Base-by-base conservation (phyloP, 305 asterid species). In the Solanum hybrid region DNA sequence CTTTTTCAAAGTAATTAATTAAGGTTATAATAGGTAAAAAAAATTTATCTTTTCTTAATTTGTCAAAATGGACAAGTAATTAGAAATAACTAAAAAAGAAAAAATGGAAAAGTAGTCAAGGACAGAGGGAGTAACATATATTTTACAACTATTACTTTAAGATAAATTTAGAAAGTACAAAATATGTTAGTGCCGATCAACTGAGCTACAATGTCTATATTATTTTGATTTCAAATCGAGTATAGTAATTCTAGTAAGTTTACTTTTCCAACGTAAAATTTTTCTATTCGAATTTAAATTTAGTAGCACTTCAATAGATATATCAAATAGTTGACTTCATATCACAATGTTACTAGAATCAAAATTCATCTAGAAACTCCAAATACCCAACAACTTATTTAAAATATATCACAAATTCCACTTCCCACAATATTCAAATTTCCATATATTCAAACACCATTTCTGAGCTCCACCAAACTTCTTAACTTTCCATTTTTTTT, bases 221-320 rank as follows among this genome's bases (percentile, higher is more conserved):
- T 60, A 60, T 60, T 60, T 60, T 7, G 0, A 19, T 24, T 24
- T 71, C 8, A n/a, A 69, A 24, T 26, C 0, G 9, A 24, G 32
- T 69, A 69, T 24, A 69, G 0, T 2, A 40, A 17, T 51, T 24
- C 0, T 10, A 69, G 0, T 69, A 69, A 24, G 0, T 69, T 69
- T 69, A 1, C 5, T 22, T 22, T 17, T 3, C 0, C 4, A 3
- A 56, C 66, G 0, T 7, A 8, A 64, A 0, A 7, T 22, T 22
- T 8, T 22, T 64, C 0, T 0, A 64, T 64, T 0, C 4, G 0
- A 0, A 0, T 64, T 64, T 64, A 64, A 3, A 7, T 3, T 7
- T 60, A 19, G 11, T 3, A 1, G 2, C 5, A 60, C 1, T 7
- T 19, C 4, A 19, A 60, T 19, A 60, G 32, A 31, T 31, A 31